These are phyloP conservation scores for Colletotrichum spaethianum DNA, from an alignment of 2,329 filamentous ascomycete genomes.

Conservation along the genomic window DNA sequence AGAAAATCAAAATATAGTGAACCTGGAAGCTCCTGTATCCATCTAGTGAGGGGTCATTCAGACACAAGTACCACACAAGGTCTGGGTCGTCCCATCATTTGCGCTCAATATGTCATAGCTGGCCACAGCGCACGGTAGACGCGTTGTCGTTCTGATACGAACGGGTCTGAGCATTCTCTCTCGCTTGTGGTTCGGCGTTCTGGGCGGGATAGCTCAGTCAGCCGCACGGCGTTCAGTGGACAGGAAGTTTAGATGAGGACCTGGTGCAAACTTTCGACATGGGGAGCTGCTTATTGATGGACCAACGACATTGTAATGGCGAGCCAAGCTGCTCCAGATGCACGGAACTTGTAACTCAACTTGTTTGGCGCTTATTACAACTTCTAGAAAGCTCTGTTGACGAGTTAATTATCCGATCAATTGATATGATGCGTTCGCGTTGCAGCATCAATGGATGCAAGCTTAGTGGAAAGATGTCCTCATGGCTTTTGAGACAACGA, in stretches of 20 bases:
- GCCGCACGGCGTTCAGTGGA: background rate
- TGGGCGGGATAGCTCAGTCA: slow-evolving; percentile 5
- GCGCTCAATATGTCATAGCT: background rate
- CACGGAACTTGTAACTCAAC: background rate
- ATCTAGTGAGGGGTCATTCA: background rate
- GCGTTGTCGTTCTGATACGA: slow-evolving; percentile 5
- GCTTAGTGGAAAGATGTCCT: background rate
- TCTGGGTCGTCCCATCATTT: background rate
- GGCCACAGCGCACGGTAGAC: slow-evolving; percentile 4
- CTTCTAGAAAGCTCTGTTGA: background rate
- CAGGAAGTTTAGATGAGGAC: background rate
- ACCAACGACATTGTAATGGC: background rate
- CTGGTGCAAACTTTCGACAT: background rate
- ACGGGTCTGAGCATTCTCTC: background rate
- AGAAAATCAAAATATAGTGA: background rate
- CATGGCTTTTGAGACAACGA: background rate
- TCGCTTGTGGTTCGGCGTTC: background rate
- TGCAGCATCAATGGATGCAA: background rate
- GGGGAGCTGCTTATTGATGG: background rate
- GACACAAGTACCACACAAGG: background rate
- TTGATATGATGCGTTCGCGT: too few species aligned
- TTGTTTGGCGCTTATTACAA: background rate
- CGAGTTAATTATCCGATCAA: background rate
- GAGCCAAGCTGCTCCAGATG: background rate
- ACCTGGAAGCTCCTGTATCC: background rate